phyloP scores from a whole-genome alignment of 1,284 basidiomycete genomes.

The Tetrapyrgos nigripes region DNA sequence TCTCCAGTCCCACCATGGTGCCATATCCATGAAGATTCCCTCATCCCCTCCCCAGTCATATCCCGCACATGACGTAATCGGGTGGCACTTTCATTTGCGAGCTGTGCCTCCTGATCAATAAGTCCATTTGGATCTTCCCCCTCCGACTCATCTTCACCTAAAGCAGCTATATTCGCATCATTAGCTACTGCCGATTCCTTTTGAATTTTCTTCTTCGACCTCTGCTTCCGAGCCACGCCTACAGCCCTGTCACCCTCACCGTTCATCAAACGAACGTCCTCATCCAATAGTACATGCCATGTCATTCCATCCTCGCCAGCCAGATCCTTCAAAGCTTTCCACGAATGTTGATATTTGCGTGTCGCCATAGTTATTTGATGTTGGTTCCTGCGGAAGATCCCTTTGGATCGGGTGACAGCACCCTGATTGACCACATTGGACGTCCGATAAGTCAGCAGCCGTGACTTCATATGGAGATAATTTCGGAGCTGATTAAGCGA shows the following conservation, averaged over 20 bases:
- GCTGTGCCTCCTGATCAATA: not conserved
- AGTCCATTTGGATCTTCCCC: too few species aligned
- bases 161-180: not conserved
- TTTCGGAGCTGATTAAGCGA: slow-evolving; percentile 3
- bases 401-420: not conserved
- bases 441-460: slow-evolving; percentile 2
- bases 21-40: slow-evolving; percentile 5
- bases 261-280: slow-evolving; percentile 2
- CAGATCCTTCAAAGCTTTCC: not conserved
- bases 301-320: not conserved
- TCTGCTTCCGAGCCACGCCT: not conserved
- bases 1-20: slow-evolving; percentile 1
- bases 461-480: slow-evolving; percentile 10
- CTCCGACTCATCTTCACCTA: not conserved
- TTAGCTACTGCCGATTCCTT: not conserved
- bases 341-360: not conserved
- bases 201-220: not conserved
- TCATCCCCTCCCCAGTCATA: not conserved
- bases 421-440: slow-evolving; percentile 8
- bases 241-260: not conserved
- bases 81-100: not conserved
- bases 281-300: not conserved
- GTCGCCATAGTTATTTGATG: slow-evolving; percentile 1
- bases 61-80: too few species aligned
- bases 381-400: slow-evolving; percentile 3